Evolutionary conservation across 1,284 basidiomycete genomes (phyloP), one percentile per base, ranked within the genome.

Genomic region (Cystobasidium pallidum): DNA sequence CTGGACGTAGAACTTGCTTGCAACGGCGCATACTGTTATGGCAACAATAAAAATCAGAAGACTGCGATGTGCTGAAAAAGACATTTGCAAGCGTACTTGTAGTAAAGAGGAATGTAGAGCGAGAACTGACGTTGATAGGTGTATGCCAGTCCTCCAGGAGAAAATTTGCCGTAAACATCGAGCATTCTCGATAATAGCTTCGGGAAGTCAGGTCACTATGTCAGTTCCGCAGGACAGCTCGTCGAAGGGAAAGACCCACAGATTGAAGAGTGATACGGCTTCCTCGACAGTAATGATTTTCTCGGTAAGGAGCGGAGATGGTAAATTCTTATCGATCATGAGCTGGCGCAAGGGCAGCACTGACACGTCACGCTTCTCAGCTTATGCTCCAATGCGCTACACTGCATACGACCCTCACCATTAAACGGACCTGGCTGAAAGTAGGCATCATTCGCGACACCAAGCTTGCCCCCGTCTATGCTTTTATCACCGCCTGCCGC

Each of bases 21-120:
- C 89, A 66, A 97, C 91, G 1, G 95, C 90, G 80, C 94, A 98
- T 74, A 99, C 77, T 75, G 47, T 21, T n/a, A n/a, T n/a, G n/a
- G n/a, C n/a, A n/a, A n/a, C 2, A 57, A 21, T 17, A 17, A 57
- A 36, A 11, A n/a, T 45, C 43, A 17, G 6, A 19, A 15, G 41
- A 19, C 8, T 13, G 8, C 17, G 24, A 13, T 15, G n/a, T 3
- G 3, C 43, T 3, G 43, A 17, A 45, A 19, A 45, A 3, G 3
- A 19, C 43, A 15, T 11, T 3, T 15, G 15, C 11, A n/a, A 15
- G 19, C 90, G 77, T 80, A 94, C 92, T 90, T 19, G 92, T 91
- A 30, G 94, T 97, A 73, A 96, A 85, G 61, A 96, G 82, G 82
- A 97, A 95, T 1, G 94, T 94, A 51, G 91, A 92, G 34, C 94